Base-by-base conservation (phyloP, 495 filamentous ascomycete genomes). In the Hyphodiscus hymeniophilus region DNA sequence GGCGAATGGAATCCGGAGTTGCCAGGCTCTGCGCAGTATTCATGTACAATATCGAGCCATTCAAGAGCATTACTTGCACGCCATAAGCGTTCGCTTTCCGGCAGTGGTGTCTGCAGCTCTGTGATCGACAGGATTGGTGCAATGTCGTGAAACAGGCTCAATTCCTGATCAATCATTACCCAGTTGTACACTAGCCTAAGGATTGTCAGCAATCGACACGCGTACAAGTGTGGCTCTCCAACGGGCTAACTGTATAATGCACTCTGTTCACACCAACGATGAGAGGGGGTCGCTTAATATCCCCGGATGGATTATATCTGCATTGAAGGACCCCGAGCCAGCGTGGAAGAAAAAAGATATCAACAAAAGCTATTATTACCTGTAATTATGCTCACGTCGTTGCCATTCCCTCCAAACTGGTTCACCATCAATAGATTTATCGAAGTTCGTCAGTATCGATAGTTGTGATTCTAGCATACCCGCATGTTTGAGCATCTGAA, bases 101-200 rank as follows among this genome's bases (percentile, higher is more conserved):
- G 80, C 42, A 82, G 72, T 5, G 79, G 74, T 34, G 71, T 67
- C 21, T 66, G 69, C 24, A 82, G 70, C 39, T 82, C 76, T 13
- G 66, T 74, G 48, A 79, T 71, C 8, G 74, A 69, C 40, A 84
- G 69, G 20, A 80, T 56, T 2, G 77, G 74, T 0, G 67, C 67
- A 6, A 68, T 70, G 51, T 84, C 80, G 53, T 81, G 70, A 59
- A 82, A 84, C 12, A 84, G 63, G 42, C 74, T 73, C 20, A 82
- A 66, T 50, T 84, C 80, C 56, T 81, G 77, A 55, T 84, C 80
- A 11, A 81, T 69, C 74, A 81, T 77, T 20, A 79, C 74, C 68
- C 78, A 82, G 31, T 77, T 80, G 57, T 84, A 81, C 0, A 77
- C 73, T 18, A 82, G 59, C 51, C 77, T 81, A 48, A 21, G 39